Base-by-base conservation (phyloP, 345 rosid genomes). In the Brassica rapa region DNA sequence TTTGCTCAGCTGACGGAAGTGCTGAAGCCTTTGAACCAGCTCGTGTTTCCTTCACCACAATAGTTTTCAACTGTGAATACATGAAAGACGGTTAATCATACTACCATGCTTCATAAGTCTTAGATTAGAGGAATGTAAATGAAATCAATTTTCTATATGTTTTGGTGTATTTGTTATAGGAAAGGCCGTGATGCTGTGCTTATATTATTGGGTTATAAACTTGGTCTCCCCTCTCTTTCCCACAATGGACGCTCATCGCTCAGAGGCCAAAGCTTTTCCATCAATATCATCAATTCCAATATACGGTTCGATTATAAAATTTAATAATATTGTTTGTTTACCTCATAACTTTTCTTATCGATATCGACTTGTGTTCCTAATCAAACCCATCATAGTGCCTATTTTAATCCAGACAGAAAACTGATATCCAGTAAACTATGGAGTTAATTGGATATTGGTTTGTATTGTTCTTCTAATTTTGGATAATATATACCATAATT, bases 1-100 rank as follows among this genome's bases (percentile, higher is more conserved):
- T 96, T 96, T 83, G 87, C 90, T 10, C 86, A 93, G 75, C 88
- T 96, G 15, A 43, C 91, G 0, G 91, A 74, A 75, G 95, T 92
- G 23, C 85, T 96, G 75, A 88, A 85, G 79, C 87, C 97, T 16
- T 86, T 96, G 86, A 94, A 90, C 75, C 77, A 88, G 80, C 98
- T 96, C 23, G 88, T 73, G 24, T 80, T 81, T 64, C 94, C 94
- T 8, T 75, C 88, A 16, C 84, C 71, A 21, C 82, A 80, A 27
- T 79, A 79, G 77, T 32, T 51, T 51, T 2, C 24, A 70, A 4
- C 29, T 64, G 76, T 69, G 27, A 25, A 77, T n/a, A n/a, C n/a
- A 27, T 27, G 30, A 27, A 27, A 27, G 4, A 27, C 30, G 30
- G 30, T 27, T 27, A 27, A 1, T 27, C 30, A 27, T 27, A 1